Evolutionary conservation across 176 grass and related monocot species (phyloP).

Genomic region (Oryza meyeriana): DNA sequence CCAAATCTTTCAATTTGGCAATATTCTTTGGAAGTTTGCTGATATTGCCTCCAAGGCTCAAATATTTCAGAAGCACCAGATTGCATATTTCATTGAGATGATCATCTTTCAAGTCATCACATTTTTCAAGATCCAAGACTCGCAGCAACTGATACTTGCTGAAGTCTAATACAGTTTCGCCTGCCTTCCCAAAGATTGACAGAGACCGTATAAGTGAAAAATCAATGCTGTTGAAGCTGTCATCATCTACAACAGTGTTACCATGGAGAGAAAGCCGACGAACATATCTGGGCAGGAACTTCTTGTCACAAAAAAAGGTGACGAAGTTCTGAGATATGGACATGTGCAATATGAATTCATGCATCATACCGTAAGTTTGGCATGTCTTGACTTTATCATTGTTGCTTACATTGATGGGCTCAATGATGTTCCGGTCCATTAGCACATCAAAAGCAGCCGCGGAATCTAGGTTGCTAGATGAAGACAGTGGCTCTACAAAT

Average conservation of each 20-base stretch:
- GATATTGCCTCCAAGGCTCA: not conserved
- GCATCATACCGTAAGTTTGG: conserved; percentile 6
- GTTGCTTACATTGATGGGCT: not conserved
- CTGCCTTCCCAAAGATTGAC: not conserved
- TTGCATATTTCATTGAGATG: conserved; percentile 3
- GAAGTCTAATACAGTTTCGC: not conserved
- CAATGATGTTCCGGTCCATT: conserved; percentile 6
- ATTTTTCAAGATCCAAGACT: conserved; percentile 26
- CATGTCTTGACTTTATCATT: conserved; percentile 14
- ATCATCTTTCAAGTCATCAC: not conserved
- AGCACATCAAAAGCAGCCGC: not conserved
- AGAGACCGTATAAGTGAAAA: conserved; percentile 17
- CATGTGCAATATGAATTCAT: conserved; percentile 2
- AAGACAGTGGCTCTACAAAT: not conserved
- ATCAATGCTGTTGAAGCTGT: not conserved
- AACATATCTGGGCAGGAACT: not conserved
- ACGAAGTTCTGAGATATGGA: not conserved
- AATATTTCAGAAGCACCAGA: not conserved
- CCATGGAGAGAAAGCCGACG: conserved; percentile 9
- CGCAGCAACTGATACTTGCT: not conserved
- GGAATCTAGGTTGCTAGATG: not conserved
- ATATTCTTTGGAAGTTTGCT: not conserved
- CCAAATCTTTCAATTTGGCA: not conserved
- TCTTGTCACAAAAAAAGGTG: not conserved
- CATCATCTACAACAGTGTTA: not conserved